Evolutionary conservation across 139 green algal species (phyloP).

Genomic region (Volvox africanus): DNA sequence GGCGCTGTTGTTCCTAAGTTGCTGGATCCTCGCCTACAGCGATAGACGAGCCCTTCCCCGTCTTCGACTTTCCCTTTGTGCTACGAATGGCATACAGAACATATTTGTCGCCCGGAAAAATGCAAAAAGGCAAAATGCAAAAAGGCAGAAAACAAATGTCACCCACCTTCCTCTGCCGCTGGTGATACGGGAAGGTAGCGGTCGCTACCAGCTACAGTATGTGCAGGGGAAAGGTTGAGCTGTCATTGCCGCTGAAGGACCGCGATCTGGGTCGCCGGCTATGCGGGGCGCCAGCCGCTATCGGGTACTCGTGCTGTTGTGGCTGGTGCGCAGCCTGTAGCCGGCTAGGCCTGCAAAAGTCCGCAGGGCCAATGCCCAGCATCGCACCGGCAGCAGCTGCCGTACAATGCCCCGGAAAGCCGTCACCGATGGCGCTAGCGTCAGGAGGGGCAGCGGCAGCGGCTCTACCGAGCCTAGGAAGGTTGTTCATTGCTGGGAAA

Average conservation of each 20-base stretch:
- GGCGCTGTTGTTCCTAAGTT: too few relatives aligned
- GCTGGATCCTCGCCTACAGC: too few relatives aligned
- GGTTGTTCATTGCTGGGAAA: not conserved
- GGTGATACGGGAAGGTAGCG: too few relatives aligned
- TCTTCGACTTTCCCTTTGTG: too few relatives aligned
- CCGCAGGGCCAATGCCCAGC: conserved; percentile 2
- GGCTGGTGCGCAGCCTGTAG: not conserved
- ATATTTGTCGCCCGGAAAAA: too few relatives aligned
- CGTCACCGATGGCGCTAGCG: not conserved
- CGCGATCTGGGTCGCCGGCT: not conserved
- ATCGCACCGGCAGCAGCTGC: conserved; percentile 15
- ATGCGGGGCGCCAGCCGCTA: not conserved
- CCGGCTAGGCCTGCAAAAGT: conserved; percentile 10
- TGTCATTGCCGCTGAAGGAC: conserved; percentile 9
- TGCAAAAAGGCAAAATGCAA: too few relatives aligned
- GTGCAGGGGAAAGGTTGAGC: conserved; percentile 28
- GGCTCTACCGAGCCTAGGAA: not conserved
- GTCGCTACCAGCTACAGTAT: conserved; percentile 13
- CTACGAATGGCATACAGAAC: too few relatives aligned
- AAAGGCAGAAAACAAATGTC: too few relatives aligned
- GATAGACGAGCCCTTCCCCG: too few relatives aligned
- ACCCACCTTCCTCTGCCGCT: too few relatives aligned
- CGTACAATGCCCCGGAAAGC: not conserved
- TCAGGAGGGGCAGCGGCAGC: too few relatives aligned
- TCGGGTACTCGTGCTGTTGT: too few relatives aligned